Conservation (phyloP, 2,329 filamentous ascomycete genomes). For the Pseudophaeomoniella oleicola region DNA sequence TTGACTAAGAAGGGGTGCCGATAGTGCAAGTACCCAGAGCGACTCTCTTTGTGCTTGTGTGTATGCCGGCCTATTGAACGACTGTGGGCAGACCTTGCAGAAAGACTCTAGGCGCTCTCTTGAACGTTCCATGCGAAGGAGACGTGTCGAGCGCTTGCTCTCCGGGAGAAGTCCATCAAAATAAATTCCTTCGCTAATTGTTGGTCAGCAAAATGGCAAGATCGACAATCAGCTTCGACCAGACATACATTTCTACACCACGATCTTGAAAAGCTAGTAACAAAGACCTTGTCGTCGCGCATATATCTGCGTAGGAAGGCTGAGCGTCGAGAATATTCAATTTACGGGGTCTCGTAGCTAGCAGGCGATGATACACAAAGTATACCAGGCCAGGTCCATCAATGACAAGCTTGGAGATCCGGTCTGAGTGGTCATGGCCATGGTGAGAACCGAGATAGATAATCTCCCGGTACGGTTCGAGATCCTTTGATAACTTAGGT, state of each 20-base stretch:
- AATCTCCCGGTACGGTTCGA: conserved; percentile 37
- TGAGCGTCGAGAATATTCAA: conserved; percentile 35
- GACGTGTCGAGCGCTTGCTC: conserved; percentile 48
- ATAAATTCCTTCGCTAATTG: conserved; percentile 50
- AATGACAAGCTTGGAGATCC: conserved; percentile 34
- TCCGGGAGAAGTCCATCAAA: conserved; percentile 73
- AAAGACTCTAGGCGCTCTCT: conserved; percentile 41
- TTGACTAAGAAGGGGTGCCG: not conserved
- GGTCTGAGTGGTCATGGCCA: conserved; percentile 4
- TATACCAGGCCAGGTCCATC: conserved; percentile 73
- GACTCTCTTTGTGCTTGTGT: not conserved
- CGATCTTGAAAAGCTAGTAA: conserved; percentile 42
- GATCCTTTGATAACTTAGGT: conserved; percentile 36
- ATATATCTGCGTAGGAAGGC: conserved; percentile 51
- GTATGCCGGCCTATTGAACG: too few species aligned
- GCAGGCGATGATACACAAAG: conserved; percentile 48
- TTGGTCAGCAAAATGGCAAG: conserved; percentile 5
- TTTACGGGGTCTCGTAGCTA: conserved; percentile 21
- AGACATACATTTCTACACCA: conserved; percentile 47
- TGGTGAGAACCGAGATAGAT: conserved; percentile 19
- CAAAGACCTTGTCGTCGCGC: conserved; percentile 44
- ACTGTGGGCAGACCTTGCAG: conserved; percentile 15
- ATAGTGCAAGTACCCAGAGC: not conserved
- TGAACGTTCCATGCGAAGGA: conserved; percentile 43
- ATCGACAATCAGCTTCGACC: conserved; percentile 5